Evolutionary conservation across 106 monocot genomes (phyloP).

Genomic region (Xerophyta viscosa): DNA sequence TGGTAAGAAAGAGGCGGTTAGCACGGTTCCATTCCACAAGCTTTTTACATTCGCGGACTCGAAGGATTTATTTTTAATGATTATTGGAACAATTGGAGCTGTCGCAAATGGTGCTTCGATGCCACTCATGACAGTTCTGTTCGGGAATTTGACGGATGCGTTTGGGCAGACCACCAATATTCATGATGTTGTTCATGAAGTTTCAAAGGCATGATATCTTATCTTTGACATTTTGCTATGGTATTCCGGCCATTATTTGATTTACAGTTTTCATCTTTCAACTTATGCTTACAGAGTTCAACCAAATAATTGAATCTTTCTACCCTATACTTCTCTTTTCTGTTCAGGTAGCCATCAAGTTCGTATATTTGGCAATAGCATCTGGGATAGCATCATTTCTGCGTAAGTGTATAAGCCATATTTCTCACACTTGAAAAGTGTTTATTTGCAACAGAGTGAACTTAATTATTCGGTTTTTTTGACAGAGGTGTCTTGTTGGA

Average conservation of each 20-base stretch:
- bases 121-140: conserved; percentile 52
- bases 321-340: background rate
- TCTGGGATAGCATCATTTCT: conserved; percentile 34
- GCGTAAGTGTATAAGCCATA: conserved; percentile 26
- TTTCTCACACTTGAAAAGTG: background rate
- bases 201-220: conserved; percentile 28
- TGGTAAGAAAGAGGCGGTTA: conserved; percentile 4
- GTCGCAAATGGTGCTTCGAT: conserved; percentile 22
- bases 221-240: background rate
- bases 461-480: background rate
- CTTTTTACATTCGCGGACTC: conserved; percentile 37
- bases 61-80: conserved; percentile 28
- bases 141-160: conserved; percentile 38
- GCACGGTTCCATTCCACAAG: conserved; percentile 21
- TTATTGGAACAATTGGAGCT: conserved; percentile 24
- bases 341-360: conserved; percentile 43
- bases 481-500: conserved; percentile 71
- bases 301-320: too few species aligned
- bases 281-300: too few species aligned
- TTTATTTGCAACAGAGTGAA: background rate
- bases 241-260: background rate
- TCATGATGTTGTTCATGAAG: conserved; percentile 21
- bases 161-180: conserved; percentile 34
- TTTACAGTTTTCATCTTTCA: background rate
- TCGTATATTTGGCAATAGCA: conserved; percentile 47